Evolutionary conservation across 208 protist genomes (phyloP), one percentile per base, ranked within the genome.

Genomic region (Herpetomonas muscarum): DNA sequence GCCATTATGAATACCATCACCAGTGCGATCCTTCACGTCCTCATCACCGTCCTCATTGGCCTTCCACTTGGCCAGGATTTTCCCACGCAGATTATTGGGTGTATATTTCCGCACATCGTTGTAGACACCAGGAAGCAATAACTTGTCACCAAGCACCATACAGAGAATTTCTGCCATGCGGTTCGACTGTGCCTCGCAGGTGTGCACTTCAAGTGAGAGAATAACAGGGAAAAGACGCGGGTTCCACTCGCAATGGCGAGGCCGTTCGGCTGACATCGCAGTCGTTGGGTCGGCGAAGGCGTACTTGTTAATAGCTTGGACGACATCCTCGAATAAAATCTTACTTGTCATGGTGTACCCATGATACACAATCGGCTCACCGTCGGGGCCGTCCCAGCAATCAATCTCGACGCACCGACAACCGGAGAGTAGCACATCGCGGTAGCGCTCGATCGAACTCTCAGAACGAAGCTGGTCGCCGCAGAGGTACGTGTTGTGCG

Each of bases 401-500:
- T 86, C 76, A 15, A 86, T 52, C 46, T 86, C 76, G 28, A 90
- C 70, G 47, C 79, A 90, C 17, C 76, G 69, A 49, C 79, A 90
- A 3, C 77, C 77, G 29, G 19, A 17, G n/a, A 62, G 55, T 0
- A 87, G 61, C n/a, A 68, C 63, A 17, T 73, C 52, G 15, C 65
- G 74, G 52, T 89, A 89, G 56, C 72, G 74, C 26, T 79, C 59
- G 6, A 55, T 28, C 30, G 65, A 78, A 57, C 61, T 76, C 29
- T 75, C 56, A 28, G 66, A 75, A 6, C 9, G 50, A 2, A 97
- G 55, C 76, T 98, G 95, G 70, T 97, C 69, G 13, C 87, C 90
- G 17, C 68, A 70, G 2, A 97, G 59, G 61, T 97, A 98, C 6
- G 95, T 97, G 61, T 98, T 98, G 64, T 98, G 95, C 10, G 81